Evolutionary conservation across 1,284 basidiomycete genomes (phyloP).

Genomic region (Rhodotorula sp.): DNA sequence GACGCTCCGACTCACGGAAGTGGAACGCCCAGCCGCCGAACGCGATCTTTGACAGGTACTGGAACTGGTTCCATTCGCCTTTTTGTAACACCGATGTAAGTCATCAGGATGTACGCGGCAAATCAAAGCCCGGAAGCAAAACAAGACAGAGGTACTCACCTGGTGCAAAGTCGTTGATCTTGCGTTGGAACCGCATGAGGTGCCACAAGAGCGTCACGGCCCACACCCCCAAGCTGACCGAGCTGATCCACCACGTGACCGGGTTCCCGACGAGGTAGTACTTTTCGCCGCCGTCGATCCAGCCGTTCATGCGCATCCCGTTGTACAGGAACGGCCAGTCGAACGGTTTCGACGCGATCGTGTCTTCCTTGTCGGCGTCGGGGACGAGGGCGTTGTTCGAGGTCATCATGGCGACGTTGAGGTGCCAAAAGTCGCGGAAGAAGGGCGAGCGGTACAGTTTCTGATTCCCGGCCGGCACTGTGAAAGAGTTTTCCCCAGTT

Average conservation of each 20-base stretch:
- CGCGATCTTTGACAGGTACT: constrained; percentile 88
- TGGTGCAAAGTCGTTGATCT: constrained; percentile 86
- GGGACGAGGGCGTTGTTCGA: constrained; percentile 97
- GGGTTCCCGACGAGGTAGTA: constrained; percentile 94
- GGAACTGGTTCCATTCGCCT: constrained; percentile 90
- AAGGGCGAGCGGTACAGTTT: constrained; percentile 89
- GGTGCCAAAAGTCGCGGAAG: constrained; percentile 94
- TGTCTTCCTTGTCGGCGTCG: constrained; percentile 96
- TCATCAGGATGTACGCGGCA: constrained; percentile 22
- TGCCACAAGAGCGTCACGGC: constrained; percentile 65
- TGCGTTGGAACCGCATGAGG: constrained; percentile 77
- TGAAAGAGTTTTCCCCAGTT: not conserved
- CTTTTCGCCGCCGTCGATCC: constrained; percentile 83
- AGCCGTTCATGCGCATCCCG: constrained; percentile 94
- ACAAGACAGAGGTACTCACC: constrained; percentile 54
- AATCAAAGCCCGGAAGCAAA: too few species aligned
- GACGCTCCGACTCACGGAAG: constrained; percentile 61
- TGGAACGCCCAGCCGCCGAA: constrained; percentile 91
- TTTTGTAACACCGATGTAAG: not conserved
- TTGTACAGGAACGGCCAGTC: constrained; percentile 92
- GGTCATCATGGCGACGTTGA: constrained; percentile 99
- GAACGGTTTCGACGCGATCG: constrained; percentile 82
- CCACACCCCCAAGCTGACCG: constrained; percentile 64
- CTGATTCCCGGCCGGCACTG: constrained; percentile 77
- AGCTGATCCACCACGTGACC: constrained; percentile 84